Evolutionary conservation across 176 grass and related monocot genomes (phyloP), one percentile per base, ranked within the genome.

Genomic region (Rhynchospora pubera): DNA sequence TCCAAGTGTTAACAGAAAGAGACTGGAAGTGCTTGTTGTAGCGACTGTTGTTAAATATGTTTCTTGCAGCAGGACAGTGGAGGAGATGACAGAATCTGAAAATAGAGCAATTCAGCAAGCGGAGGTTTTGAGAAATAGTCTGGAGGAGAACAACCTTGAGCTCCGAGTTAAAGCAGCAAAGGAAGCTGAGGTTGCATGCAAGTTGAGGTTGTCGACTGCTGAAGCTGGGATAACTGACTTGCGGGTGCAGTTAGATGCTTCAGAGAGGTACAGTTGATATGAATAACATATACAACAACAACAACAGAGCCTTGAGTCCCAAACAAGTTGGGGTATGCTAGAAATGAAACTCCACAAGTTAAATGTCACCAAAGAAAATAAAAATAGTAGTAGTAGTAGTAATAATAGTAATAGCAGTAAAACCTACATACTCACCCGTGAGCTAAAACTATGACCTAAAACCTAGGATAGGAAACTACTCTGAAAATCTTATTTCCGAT

Each of bases 111-210:
- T 21, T 67, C 80, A 65, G 23, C 95, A 94, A 47, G 90, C 77
- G 79, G 88, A 93, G 51, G 83, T 89, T 82, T 89, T 94, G 84
- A 97, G 82, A 76, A 90, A 34, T 81, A 83, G 79, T 85, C 59
- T 94, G 83, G 92, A 86, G 59, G 95, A 97, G 79, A 88, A 97
- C 73, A 92, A 81, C 61, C 92, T 97, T 22, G 95, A 93, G 60
- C 91, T 97, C 83, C 90, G 95, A 78, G 92, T 97, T 80, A 97
- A 93, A 91, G 95, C 92, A 85, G 95, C 95, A 85, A 97, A 89
- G 87, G 95, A 97, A 91, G 90, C 92, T 79, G 92, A 97, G 90
- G 79, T 87, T 91, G 92, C 95, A 78, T 94, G 92, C 83, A 89
- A 94, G 67, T 91, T 90, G 87, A 94, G 95, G 82, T 88, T 94